A percentile compares a stretch with the other conserved stretches of the same genome.
These are phyloP conservation scores for Chaetomium fimeti DNA, from an alignment of 495 filamentous ascomycete genomes.

Conservation along the genomic window DNA sequence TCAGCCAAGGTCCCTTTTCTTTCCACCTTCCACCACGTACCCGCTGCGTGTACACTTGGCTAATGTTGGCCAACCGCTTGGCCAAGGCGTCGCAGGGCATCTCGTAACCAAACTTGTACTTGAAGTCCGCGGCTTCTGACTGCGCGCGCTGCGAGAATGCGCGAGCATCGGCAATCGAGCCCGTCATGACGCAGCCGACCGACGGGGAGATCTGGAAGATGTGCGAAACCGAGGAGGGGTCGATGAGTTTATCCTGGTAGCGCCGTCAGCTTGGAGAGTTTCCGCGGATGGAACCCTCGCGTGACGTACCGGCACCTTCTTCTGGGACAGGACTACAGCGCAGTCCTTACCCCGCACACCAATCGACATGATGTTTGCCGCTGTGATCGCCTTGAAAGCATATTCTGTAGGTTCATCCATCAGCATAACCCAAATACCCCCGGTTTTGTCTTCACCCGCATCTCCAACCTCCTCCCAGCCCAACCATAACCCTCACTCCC, in stretches of 20 bases:
- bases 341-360: slow-evolving; percentile 95
- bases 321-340: slow-evolving; percentile 95
- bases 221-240: slow-evolving; percentile 93
- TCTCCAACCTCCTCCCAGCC: slow-evolving; percentile 3
- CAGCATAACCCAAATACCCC: slow-evolving; percentile 29
- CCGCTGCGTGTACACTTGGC: slow-evolving; percentile 97
- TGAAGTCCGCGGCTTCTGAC: slow-evolving; percentile 94
- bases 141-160: slow-evolving; percentile 88
- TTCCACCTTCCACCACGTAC: slow-evolving; percentile 50
- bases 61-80: slow-evolving; percentile 97
- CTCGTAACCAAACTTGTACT: slow-evolving; percentile 98
- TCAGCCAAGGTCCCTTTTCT: slow-evolving; percentile 20
- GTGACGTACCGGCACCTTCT: slow-evolving; percentile 92
- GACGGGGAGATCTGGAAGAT: slow-evolving; percentile 95
- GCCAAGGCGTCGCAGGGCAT: slow-evolving; percentile 97
- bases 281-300: slow-evolving; percentile 5
- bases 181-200: slow-evolving; percentile 97
- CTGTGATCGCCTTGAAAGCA: slow-evolving; percentile 99
- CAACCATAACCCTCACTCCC: neutral
- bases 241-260: slow-evolving; percentile 92
- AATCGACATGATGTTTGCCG: slow-evolving; percentile 96
- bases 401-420: slow-evolving; percentile 65
- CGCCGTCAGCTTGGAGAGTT: neutral
- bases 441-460: slow-evolving; percentile 1
- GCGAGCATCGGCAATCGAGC: slow-evolving; percentile 94